phyloP scores from a whole-genome alignment of 257 asterid genomes.

The Solanum tacnaense region DNA sequence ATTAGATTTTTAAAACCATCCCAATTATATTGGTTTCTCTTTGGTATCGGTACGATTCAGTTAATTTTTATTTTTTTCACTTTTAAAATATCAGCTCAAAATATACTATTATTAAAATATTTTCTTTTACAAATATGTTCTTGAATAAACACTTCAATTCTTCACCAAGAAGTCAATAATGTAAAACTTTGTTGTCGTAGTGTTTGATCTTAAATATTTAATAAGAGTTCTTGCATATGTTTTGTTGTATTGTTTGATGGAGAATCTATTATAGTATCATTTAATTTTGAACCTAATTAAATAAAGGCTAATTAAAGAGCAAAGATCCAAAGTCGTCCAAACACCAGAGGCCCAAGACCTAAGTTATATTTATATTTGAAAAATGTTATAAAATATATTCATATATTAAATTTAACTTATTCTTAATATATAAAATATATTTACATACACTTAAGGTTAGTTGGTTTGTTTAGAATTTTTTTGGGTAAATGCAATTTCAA shows the following conservation, averaged over 20 bases:
- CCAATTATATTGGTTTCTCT: neutral
- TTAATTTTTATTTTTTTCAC: too few relatives aligned
- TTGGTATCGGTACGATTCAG: neutral
- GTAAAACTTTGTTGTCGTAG: too few relatives aligned
- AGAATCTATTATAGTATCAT: too few relatives aligned
- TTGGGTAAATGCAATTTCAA: too few relatives aligned
- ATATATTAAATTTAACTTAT: neutral
- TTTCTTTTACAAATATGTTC: neutral
- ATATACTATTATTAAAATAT: too few relatives aligned
- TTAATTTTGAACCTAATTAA: neutral
- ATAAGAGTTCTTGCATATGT: neutral
- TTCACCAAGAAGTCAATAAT: neutral
- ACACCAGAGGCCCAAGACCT: too few relatives aligned
- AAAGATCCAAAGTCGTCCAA: too few relatives aligned
- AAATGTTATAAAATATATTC: neutral
- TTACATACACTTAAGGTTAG: neutral
- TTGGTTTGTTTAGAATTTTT: neutral
- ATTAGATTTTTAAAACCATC: neutral
- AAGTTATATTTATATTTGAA: too few relatives aligned
- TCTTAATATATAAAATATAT: too few relatives aligned
- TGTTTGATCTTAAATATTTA: neutral
- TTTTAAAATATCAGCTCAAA: neutral
- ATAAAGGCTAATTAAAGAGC: too few relatives aligned
- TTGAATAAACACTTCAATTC: neutral
- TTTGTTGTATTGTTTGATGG: neutral